These are phyloP conservation scores for Trypethelium eluteriae DNA, from an alignment of 495 filamentous ascomycete genomes.

Conservation along the genomic window DNA sequence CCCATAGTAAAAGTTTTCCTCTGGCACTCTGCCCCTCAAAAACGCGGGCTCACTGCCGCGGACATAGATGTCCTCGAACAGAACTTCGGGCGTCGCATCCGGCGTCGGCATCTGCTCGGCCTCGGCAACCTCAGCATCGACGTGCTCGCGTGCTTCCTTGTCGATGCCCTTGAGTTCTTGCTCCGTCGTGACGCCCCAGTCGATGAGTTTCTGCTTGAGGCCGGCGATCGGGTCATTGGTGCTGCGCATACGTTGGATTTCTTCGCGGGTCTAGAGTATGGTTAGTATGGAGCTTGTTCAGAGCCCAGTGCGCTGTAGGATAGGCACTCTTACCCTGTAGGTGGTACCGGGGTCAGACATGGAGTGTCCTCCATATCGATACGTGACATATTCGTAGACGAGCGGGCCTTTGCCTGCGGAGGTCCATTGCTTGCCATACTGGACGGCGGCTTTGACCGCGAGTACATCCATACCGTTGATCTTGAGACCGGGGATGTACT, in stretches of 20 bases:
- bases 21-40: constrained; percentile 78
- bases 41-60: constrained; percentile 81
- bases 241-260: constrained; percentile 97
- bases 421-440: constrained; percentile 84
- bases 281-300: constrained; percentile 9
- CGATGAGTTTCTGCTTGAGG: constrained; percentile 92
- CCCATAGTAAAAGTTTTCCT: constrained; percentile 87
- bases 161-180: constrained; percentile 96
- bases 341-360: constrained; percentile 99
- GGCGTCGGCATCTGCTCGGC: constrained; percentile 81
- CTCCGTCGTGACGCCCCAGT: constrained; percentile 86
- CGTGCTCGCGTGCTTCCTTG: constrained; percentile 74
- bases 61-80: constrained; percentile 98
- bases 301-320: constrained; percentile 1
- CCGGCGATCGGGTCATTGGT: constrained; percentile 98
- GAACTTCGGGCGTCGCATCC: constrained; percentile 64
- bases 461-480: constrained; percentile 99
- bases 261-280: constrained; percentile 65
- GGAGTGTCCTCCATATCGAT: constrained; percentile 97
- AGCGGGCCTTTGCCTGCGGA: constrained; percentile 76
- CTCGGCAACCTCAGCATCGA: constrained; percentile 83
- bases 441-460: constrained; percentile 89
- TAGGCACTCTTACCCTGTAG: constrained; percentile 53
- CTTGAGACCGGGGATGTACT: constrained; percentile 98
- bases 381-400: constrained; percentile 97